Base-by-base conservation (phyloP, 345 rosid species). In the Camelina neglecta region DNA sequence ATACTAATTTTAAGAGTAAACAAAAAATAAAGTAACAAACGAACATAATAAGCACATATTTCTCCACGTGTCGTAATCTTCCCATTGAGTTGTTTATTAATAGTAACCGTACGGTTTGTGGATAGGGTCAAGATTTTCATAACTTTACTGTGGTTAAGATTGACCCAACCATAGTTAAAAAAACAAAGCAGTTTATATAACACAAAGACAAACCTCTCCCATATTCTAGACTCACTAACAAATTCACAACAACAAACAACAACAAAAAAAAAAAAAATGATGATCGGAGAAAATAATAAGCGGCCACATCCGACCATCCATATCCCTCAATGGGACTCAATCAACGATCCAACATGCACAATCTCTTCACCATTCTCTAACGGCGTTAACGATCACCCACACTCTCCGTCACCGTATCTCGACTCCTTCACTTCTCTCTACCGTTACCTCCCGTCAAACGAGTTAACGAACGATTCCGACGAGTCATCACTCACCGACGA, bases 401-500 rank as follows among this genome's bases (percentile, higher is more conserved):
- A 8, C 51, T 60, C 80, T 39, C 81, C 88, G 4, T 70, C 81
- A 8, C 69, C 75, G 31, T 65, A 15, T n/a, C 71, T 84, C 36
- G 90, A 86, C 50, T 84, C 89, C 11, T 75, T 88, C 26, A 58
- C 84, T 12, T 82, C 93, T 21, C 84, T 88, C 61, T 81, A 72
- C 78, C 90, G 90, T 42, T 88, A 69, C 82, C 89, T 92, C 5
- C 92, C 93, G 39, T 92, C 97, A 0, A 91, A 87, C 68, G 87
- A 81, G 69, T 72, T 78, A 59, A 70, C 71, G 5, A 74, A 73
- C n/a, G 88, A 83, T 20, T 80, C 84, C 0, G 89, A 85, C 26
- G 87, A 82, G 31, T 71, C 80, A 3, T 75, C 80, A 3, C 35
- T 84, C 78, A 60, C 78, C 72, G 93, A 89, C 24, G 82, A 85